Conservation (phyloP, 2,329 filamentous ascomycete species). For the Fusarium abutilonis region DNA sequence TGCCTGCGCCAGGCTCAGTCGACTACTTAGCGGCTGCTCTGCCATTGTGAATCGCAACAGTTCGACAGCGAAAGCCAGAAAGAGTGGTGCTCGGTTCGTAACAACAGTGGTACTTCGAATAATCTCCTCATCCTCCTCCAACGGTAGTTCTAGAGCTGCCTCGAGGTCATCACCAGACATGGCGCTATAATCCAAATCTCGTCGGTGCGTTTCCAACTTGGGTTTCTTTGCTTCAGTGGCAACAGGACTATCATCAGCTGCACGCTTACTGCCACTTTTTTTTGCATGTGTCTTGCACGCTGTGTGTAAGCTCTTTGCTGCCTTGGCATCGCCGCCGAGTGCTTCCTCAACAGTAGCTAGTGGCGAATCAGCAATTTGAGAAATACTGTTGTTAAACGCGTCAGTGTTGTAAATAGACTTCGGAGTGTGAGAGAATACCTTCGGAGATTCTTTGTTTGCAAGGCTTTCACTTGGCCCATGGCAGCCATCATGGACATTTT, state of each 20-base stretch:
- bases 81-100: conserved; percentile 83
- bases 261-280: conserved; percentile 47
- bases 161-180: conserved; percentile 69
- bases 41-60: conserved; percentile 84
- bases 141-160: conserved; percentile 67
- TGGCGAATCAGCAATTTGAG: conserved; percentile 63
- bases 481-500: conserved; percentile 69
- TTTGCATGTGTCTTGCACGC: conserved; percentile 65
- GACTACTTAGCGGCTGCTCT: conserved; percentile 83
- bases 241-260: conserved; percentile 37
- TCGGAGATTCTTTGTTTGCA: conserved; percentile 64
- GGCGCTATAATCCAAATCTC: conserved; percentile 53
- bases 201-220: conserved; percentile 49
- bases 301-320: conserved; percentile 61
- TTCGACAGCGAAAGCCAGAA: conserved; percentile 81
- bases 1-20: conserved; percentile 83
- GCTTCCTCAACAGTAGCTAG: conserved; percentile 57
- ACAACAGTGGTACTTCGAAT: conserved; percentile 68
- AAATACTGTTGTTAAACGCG: conserved; percentile 54
- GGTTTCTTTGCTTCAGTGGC: conserved; percentile 45
- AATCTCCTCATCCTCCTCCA: conserved; percentile 65
- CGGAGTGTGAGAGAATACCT: conserved; percentile 55
- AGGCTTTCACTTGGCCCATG: conserved; percentile 66
- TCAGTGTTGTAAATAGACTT: background rate
- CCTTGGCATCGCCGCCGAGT: conserved; percentile 58